Conservation (phyloP, 148 eudicot genomes). For the Diospyros lotus region DNA sequence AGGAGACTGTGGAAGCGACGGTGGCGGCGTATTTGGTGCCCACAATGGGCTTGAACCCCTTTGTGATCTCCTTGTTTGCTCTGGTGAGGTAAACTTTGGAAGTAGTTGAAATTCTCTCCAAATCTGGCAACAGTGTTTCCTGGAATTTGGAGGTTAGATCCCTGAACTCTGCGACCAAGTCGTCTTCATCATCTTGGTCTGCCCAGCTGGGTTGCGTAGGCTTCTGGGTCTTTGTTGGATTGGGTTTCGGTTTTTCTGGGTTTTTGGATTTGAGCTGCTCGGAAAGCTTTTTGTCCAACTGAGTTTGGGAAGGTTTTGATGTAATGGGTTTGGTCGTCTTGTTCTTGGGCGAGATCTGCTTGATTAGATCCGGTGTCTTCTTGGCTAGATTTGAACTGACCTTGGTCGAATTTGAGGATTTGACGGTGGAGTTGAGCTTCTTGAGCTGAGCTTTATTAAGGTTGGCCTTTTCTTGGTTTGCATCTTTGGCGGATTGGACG, state of each 20-base stretch:
- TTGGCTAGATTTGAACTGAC: constrained; percentile 23
- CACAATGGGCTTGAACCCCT: constrained; percentile 64
- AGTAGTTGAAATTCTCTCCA: constrained; percentile 59
- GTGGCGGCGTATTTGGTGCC: constrained; percentile 64
- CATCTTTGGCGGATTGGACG: constrained; percentile 15
- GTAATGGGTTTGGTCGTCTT: constrained; percentile 38
- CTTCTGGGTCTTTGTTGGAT: constrained; percentile 18
- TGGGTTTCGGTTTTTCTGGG: constrained; percentile 19
- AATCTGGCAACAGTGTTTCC: constrained; percentile 72
- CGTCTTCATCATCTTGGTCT: constrained; percentile 38
- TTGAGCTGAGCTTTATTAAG: constrained; percentile 44
- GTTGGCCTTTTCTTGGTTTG: neutral
- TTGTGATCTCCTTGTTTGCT: constrained; percentile 64
- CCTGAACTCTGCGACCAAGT: constrained; percentile 58
- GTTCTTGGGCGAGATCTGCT: constrained; percentile 34
- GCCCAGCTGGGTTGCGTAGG: constrained; percentile 26
- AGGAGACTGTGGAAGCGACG: constrained; percentile 49
- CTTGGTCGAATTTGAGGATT: constrained; percentile 34
- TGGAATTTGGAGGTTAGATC: constrained; percentile 77
- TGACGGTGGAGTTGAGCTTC: constrained; percentile 55
- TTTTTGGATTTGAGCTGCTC: constrained; percentile 19
- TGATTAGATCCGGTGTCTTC: constrained; percentile 45
- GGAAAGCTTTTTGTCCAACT: neutral
- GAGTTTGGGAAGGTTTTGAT: constrained; percentile 13
- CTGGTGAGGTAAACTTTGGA: constrained; percentile 52